Evolutionary conservation across 805 yeast genomes (phyloP).

Genomic region (Spathaspora arborariae): DNA sequence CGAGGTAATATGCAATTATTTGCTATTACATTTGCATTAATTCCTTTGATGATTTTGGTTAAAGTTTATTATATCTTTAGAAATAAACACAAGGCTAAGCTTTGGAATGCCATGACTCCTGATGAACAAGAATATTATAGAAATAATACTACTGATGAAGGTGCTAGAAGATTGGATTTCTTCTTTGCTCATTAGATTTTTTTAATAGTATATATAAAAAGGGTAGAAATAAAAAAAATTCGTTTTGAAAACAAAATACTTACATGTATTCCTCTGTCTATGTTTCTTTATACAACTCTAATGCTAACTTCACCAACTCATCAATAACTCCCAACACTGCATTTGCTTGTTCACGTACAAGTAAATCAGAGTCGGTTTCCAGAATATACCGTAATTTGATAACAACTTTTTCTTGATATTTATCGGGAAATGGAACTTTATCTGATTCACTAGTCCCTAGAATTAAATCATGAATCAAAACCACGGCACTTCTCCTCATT

Average conservation of each 20-base stretch:
- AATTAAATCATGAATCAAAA: constrained; percentile 59
- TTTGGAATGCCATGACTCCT: constrained; percentile 47
- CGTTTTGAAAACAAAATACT: too few relatives aligned
- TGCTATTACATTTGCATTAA: constrained; percentile 28
- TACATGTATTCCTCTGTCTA: too few relatives aligned
- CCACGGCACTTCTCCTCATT: constrained; percentile 73
- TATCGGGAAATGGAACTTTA: constrained; percentile 46
- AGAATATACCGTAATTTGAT: constrained; percentile 40
- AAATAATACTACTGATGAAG: constrained; percentile 44
- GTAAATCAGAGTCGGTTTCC: constrained; percentile 50
- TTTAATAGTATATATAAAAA: neutral
- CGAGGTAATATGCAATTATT: constrained; percentile 50
- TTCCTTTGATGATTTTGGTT: constrained; percentile 23
- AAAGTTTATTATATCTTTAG: constrained; percentile 38
- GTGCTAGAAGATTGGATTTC: constrained; percentile 56
- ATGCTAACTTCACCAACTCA: constrained; percentile 19
- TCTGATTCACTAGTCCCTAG: constrained; percentile 44
- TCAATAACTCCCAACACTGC: constrained; percentile 18
- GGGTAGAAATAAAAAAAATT: too few relatives aligned
- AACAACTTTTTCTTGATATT: constrained; percentile 42
- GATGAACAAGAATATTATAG: constrained; percentile 51
- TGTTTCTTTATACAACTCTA: constrained; percentile 5
- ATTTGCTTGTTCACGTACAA: constrained; percentile 57
- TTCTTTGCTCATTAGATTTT: constrained; percentile 24
- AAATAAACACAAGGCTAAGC: constrained; percentile 40